Base-by-base conservation (phyloP, 306 rosid genomes). In the Prunus mongolica region DNA sequence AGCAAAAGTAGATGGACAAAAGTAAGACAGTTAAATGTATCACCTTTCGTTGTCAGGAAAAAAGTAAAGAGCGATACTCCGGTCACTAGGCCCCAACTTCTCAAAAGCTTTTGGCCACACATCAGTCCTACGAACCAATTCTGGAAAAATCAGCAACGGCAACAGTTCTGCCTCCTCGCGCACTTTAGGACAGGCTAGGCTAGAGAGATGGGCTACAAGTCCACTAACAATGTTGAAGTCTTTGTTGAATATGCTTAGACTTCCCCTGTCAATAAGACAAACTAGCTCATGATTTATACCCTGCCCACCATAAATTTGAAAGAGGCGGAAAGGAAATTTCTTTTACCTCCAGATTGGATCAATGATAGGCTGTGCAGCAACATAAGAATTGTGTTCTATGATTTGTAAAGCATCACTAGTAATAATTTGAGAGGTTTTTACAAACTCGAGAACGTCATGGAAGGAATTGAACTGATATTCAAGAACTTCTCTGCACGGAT, bases 81-180 rank as follows among this genome's bases (percentile, higher is more conserved):
- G 76, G 80, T 77, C 84, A 47, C 82, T 84, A 72, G 96, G 91
- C 32, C 86, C 87, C 10, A 4, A 57, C 14, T 76, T 75, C 83
- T 67, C 76, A 74, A 92, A 94, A 47, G 82, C 79, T 73, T 71
- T 88, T 12, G 98, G 98, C 95, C 97, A 94, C 84, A 91, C 82
- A 56, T 3, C 65, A 28, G 81, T 65, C 67, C 85, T 87, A 65
- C 25, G 74, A 80, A 81, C 76, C 78, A 90, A 41, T 56, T 90
- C 88, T 0, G 78, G 83, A 69, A 41, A 63, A 76, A 94, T 80
- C 74, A 75, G 72, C 68, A 78, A 67, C 0, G 95, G 93, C 12
- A 90, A 83, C 30, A 66, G 80, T 55, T 10, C 61, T 18, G 92
- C 83, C 81, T 84, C 89, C 63, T 86, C 80, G 7, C 13, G 41